Evolutionary conservation across 352 stramenopile genomes (phyloP).

Genomic region (Pythium utonaiense): DNA sequence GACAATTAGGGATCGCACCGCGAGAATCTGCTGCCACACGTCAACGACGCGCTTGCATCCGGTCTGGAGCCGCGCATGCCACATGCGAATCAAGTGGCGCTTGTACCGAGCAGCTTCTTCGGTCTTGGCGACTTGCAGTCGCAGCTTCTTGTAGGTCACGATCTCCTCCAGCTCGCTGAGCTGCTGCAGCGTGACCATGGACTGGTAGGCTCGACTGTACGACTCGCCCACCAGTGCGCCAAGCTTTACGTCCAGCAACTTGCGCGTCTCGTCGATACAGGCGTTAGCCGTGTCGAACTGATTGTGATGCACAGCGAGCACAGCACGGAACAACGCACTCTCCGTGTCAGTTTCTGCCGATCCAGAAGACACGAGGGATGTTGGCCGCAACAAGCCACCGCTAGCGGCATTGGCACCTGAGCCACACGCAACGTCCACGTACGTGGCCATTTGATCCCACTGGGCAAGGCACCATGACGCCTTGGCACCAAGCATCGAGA

Average conservation of each 20-base stretch:
- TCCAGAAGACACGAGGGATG: not conserved
- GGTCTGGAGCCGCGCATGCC: conserved; percentile 66
- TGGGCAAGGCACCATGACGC: conserved; percentile 83
- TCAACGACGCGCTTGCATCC: conserved; percentile 90
- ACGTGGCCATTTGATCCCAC: conserved; percentile 82
- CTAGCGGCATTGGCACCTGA: conserved; percentile 12
- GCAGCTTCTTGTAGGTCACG: conserved; percentile 79
- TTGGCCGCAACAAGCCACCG: not conserved
- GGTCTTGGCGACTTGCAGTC: conserved; percentile 56
- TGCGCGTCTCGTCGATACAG: conserved; percentile 94
- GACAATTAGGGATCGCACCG: conserved; percentile 92
- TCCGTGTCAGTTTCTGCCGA: conserved; percentile 21
- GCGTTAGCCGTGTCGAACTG: conserved; percentile 90
- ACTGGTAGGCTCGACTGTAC: conserved; percentile 96
- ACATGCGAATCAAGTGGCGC: conserved; percentile 85
- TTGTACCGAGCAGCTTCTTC: conserved; percentile 80
- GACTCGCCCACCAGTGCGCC: conserved; percentile 96
- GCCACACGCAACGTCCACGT: conserved; percentile 53
- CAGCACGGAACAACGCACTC: conserved; percentile 68
- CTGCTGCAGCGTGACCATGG: conserved; percentile 97
- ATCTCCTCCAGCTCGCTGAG: conserved; percentile 96
- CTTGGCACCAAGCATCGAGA: conserved; percentile 77
- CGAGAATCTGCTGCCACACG: conserved; percentile 95
- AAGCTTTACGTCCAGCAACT: conserved; percentile 94
- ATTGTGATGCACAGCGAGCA: conserved; percentile 91